A percentile compares a stretch with the other conserved stretches of the same genome.
Evolutionary conservation across 2,329 filamentous ascomycete genomes (phyloP).

Genomic region (Shiraia sp.): DNA sequence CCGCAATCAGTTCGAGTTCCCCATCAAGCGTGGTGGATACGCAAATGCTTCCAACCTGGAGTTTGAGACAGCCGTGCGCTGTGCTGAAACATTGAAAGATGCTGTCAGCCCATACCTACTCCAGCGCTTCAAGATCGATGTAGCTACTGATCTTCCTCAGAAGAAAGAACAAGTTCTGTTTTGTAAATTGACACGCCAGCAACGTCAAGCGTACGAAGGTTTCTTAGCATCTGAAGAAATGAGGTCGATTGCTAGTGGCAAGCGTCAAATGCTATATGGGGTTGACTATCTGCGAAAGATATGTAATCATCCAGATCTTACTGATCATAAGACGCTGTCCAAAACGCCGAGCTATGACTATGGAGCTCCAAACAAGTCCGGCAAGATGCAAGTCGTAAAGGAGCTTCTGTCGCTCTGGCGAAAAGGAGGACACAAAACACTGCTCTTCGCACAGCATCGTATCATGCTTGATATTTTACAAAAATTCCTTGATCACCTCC

Average conservation of each 20-base stretch:
- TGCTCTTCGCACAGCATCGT: conserved; percentile 89
- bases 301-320: conserved; percentile 93
- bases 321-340: conserved; percentile 66
- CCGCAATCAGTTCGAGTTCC: conserved; percentile 87
- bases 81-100: conserved; percentile 90
- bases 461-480: conserved; percentile 97
- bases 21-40: conserved; percentile 91
- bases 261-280: conserved; percentile 80
- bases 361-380: conserved; percentile 77
- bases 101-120: conserved; percentile 91
- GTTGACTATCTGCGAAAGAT: conserved; percentile 94
- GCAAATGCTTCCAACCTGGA: conserved; percentile 93
- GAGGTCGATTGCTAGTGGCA: conserved; percentile 75
- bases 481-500: conserved; percentile 70
- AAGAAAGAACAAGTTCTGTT: conserved; percentile 97
- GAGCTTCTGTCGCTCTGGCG: conserved; percentile 87
- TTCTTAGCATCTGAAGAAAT: conserved; percentile 86
- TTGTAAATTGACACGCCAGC: conserved; percentile 82
- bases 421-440: conserved; percentile 86
- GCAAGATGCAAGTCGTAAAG: conserved; percentile 95
- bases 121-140: conserved; percentile 90
- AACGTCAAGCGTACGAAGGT: conserved; percentile 77
- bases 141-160: conserved; percentile 88
- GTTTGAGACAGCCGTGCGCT: conserved; percentile 91
- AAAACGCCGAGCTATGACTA: conserved; percentile 72